Percentiles rank a stretch among this genome's conserved stretches.
Evolutionary conservation across 176 grass and related monocot species (phyloP).

Genomic region (Coix lacrymajobi): DNA sequence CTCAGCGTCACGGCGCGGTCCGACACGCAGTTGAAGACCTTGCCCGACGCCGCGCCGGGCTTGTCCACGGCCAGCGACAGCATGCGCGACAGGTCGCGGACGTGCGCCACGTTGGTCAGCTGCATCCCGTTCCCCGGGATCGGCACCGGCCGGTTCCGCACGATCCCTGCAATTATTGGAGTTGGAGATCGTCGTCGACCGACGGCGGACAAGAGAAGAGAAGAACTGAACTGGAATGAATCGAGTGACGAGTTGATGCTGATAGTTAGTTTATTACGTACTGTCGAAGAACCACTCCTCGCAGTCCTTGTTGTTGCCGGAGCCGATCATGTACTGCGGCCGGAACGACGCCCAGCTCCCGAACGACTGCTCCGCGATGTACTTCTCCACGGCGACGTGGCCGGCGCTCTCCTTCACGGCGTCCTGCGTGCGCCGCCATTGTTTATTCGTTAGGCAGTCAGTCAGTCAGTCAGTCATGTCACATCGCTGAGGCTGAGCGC

Average conservation of each 20-base stretch:
- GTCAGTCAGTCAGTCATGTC: neutral
- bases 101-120: constrained; percentile 76
- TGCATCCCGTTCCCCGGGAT: constrained; percentile 93
- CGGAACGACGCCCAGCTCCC: constrained; percentile 70
- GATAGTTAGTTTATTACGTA: neutral
- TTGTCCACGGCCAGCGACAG: constrained; percentile 57
- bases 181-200: neutral
- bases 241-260: too few species aligned
- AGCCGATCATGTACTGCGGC: constrained; percentile 94
- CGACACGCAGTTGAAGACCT: constrained; percentile 73
- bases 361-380: constrained; percentile 71
- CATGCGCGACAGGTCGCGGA: constrained; percentile 80
- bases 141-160: constrained; percentile 62
- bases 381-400: constrained; percentile 82
- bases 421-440: constrained; percentile 39
- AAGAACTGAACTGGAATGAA: too few species aligned
- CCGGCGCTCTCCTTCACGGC: constrained; percentile 76
- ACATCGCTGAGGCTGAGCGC: neutral
- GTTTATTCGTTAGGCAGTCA: neutral
- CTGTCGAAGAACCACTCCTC: constrained; percentile 99
- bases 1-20: constrained; percentile 88
- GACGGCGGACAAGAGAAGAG: neutral
- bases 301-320: constrained; percentile 98
- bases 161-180: constrained; percentile 44
- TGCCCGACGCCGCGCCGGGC: constrained; percentile 44